These are phyloP conservation scores for Gomphus bonarii DNA, from an alignment of 1,284 basidiomycete species.

Conservation along the genomic window DNA sequence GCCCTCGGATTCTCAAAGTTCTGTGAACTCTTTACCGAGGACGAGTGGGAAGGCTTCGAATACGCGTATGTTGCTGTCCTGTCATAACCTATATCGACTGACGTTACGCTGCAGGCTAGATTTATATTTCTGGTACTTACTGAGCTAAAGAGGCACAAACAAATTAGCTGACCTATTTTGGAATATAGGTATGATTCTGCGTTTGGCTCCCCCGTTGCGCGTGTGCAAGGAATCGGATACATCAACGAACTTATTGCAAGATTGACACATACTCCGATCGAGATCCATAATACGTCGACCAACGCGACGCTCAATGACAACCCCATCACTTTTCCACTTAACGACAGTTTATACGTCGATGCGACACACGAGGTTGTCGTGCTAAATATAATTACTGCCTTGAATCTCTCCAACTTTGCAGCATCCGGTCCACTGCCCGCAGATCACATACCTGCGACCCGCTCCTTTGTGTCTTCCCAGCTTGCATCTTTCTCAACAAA, in stretches of 20 bases:
- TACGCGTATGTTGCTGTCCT: conserved; percentile 45
- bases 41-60: conserved; percentile 86
- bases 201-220: conserved; percentile 69
- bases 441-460: conserved; percentile 23
- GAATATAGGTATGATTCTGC: conserved; percentile 61
- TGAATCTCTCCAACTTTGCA: conserved; percentile 33
- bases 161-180: conserved; percentile 2
- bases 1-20: conserved; percentile 85
- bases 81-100: neutral
- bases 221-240: conserved; percentile 79
- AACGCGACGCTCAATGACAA: conserved; percentile 72
- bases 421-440: conserved; percentile 27
- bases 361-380: conserved; percentile 82
- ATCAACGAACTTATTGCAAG: conserved; percentile 74
- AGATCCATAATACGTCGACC: conserved; percentile 59
- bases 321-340: conserved; percentile 67
- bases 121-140: conserved; percentile 27
- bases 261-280: conserved; percentile 66
- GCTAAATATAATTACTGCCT: conserved; percentile 40
- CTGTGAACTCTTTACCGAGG: conserved; percentile 80
- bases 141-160: neutral
- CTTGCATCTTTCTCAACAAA: conserved; percentile 74
- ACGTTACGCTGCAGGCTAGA: conserved; percentile 22
- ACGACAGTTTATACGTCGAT: conserved; percentile 76
- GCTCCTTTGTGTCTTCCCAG: conserved; percentile 53